Evolutionary conservation across 1,284 basidiomycete genomes (phyloP), one percentile per base, ranked within the genome.

Genomic region (Trametes sp.): DNA sequence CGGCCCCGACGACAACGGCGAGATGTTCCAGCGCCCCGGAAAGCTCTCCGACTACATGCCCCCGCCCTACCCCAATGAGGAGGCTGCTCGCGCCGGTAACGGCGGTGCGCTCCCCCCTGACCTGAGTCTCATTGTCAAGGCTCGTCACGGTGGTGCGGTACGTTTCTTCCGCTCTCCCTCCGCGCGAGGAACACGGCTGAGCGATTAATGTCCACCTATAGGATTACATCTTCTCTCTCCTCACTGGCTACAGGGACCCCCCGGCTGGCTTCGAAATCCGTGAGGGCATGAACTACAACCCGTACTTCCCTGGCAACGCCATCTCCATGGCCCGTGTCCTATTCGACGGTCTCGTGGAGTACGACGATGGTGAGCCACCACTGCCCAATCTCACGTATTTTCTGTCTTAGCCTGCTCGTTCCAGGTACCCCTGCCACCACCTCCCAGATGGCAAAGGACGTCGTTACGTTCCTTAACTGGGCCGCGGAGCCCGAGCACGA

Each of bases 391-490:
- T n/a, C n/a, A n/a, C n/a, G n/a, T n/a, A n/a, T n/a, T n/a, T n/a
- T n/a, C n/a, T n/a, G n/a, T n/a, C n/a, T n/a, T n/a, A n/a, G n/a
- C n/a, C n/a, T n/a, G n/a, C n/a, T n/a, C n/a, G n/a, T 33, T 8
- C 16, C 41, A 94, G 95, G 94, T 59, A 99, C 98, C 6, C 95
- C 97, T 11, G 94, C 97, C 13, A 99, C 97, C 53, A 93, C 96
- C 11, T 94, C 94, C n/a, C 98, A 99, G 79, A 97, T 99, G 96
- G 96, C 98, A 70, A 99, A 99, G 87, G 98, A 99, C 74, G 96
- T 99, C 54, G 88, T 89, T 44, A 95, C 93, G 3, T 99, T 99
- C 91, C 81, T 99, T 63, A 88, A 87, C 80, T 98, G 95, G 95
- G 93, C 94, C 46, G 87, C 97, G 62, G 98, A 99, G 80, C 98